Conservation (phyloP, 2,329 filamentous ascomycete species). For the Sphaerulina vaccinii region DNA sequence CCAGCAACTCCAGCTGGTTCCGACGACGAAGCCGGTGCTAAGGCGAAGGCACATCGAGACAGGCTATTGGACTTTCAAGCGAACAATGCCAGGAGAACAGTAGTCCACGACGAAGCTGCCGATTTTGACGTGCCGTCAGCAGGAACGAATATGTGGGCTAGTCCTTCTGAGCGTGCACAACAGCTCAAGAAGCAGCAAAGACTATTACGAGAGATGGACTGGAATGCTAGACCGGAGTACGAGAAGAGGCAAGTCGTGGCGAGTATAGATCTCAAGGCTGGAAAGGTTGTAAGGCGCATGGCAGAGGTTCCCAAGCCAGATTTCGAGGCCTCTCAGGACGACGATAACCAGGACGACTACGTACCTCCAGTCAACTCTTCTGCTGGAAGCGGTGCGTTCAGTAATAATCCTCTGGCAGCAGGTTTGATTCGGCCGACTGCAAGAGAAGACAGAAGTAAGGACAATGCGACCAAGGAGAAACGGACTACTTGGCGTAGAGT, state of each 20-base stretch:
- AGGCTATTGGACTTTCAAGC: slow-evolving; percentile 78
- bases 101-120: slow-evolving; percentile 80
- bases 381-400: slow-evolving; percentile 58
- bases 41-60: slow-evolving; percentile 76
- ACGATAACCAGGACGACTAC: slow-evolving; percentile 38
- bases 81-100: slow-evolving; percentile 79
- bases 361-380: slow-evolving; percentile 32
- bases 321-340: slow-evolving; percentile 46
- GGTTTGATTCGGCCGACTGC: slow-evolving; percentile 64
- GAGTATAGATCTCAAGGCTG: slow-evolving; percentile 77
- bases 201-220: slow-evolving; percentile 79
- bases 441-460: slow-evolving; percentile 54
- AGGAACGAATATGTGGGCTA: slow-evolving; percentile 77
- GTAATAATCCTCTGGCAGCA: slow-evolving; percentile 65
- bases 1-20: slow-evolving; percentile 31
- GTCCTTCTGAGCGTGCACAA: slow-evolving; percentile 74
- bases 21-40: slow-evolving; percentile 58
- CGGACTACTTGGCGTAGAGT: slow-evolving; percentile 50
- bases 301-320: slow-evolving; percentile 58
- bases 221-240: slow-evolving; percentile 79
- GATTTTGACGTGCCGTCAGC: slow-evolving; percentile 64
- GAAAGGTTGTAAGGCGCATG: slow-evolving; percentile 73
- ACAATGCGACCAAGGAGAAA: slow-evolving; percentile 40
- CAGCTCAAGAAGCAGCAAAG: slow-evolving; percentile 86
- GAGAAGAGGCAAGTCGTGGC: slow-evolving; percentile 84